A percentile compares a stretch with the other conserved stretches of the same genome.
These are phyloP conservation scores for Podaxis sp. DNA, from an alignment of 768 basidiomycete species.

Conservation along the genomic window DNA sequence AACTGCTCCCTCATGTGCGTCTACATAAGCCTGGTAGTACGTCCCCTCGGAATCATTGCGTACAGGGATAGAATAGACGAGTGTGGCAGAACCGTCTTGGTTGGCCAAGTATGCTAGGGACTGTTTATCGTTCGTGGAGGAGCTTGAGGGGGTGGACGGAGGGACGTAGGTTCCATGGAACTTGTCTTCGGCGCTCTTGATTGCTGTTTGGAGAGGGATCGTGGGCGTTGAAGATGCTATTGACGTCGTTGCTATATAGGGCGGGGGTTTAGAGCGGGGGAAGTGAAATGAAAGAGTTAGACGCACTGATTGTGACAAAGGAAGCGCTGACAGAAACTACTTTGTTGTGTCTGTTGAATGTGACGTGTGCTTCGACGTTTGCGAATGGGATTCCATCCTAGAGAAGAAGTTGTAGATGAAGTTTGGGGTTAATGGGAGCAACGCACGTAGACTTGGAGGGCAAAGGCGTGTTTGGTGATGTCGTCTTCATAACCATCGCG, in stretches of 20 bases:
- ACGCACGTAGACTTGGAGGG: constrained; percentile 13
- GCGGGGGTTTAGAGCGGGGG: background rate
- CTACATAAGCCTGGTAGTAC: constrained; percentile 59
- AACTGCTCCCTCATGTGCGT: constrained; percentile 49
- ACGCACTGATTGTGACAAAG: constrained; percentile 30
- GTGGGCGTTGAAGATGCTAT: constrained; percentile 3
- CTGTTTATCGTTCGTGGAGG: constrained; percentile 15
- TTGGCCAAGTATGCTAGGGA: constrained; percentile 39
- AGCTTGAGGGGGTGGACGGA: constrained; percentile 14
- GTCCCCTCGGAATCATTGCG: constrained; percentile 33
- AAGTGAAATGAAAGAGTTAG: background rate
- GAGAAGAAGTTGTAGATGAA: background rate
- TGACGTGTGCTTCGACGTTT: constrained; percentile 38
- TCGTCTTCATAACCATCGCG: constrained; percentile 28
- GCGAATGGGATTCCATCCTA: constrained; percentile 31
- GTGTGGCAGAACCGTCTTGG: constrained; percentile 35
- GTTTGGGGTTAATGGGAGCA: background rate
- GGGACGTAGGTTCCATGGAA: constrained; percentile 6
- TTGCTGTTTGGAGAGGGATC: constrained; percentile 2
- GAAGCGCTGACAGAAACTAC: constrained; percentile 35
- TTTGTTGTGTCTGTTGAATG: constrained; percentile 25
- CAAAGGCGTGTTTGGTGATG: constrained; percentile 21
- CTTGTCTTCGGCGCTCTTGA: constrained; percentile 9
- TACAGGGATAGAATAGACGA: constrained; percentile 39
- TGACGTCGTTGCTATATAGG: background rate